Percentiles rank a stretch among this genome's conserved stretches.
Evolutionary conservation across 1,284 basidiomycete genomes (phyloP).

Genomic region (Cryptococcus amylolentus): DNA sequence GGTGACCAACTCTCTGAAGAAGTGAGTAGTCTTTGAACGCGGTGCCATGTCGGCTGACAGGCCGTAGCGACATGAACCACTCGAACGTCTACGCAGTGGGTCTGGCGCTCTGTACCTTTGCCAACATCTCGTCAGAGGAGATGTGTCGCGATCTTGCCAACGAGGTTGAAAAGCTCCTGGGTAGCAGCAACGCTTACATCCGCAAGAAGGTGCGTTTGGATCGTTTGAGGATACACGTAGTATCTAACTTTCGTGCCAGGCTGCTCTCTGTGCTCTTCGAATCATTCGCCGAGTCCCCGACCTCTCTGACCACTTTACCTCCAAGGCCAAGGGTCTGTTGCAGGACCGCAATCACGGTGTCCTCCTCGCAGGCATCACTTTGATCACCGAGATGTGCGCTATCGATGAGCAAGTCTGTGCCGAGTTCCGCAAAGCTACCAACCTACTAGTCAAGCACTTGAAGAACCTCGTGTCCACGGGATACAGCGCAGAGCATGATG

Average conservation of each 20-base stretch:
- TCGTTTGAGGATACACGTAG: background rate
- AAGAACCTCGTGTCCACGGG: constrained; percentile 95
- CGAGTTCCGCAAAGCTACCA: constrained; percentile 89
- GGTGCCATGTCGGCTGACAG: background rate
- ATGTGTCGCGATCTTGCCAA: constrained; percentile 96
- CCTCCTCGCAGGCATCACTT: constrained; percentile 84
- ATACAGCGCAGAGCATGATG: constrained; percentile 98
- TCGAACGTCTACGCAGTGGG: constrained; percentile 99
- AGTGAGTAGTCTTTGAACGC: constrained; percentile 58
- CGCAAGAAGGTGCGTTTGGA: constrained; percentile 77
- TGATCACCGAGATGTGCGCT: constrained; percentile 92
- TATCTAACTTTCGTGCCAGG: constrained; percentile 54
- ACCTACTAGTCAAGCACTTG: constrained; percentile 88
- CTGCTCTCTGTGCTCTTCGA: constrained; percentile 91
- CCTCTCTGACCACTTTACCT: constrained; percentile 86
- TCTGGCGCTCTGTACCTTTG: constrained; percentile 95
- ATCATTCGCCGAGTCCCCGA: constrained; percentile 97
- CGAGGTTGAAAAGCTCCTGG: constrained; percentile 95
- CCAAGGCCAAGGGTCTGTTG: constrained; percentile 83
- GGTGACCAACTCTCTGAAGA: constrained; percentile 97
- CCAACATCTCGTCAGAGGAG: constrained; percentile 97
- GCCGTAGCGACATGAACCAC: constrained; percentile 92
- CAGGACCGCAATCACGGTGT: constrained; percentile 98
- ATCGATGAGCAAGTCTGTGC: constrained; percentile 69
- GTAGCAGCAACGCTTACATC: constrained; percentile 97